Percentiles rank a stretch among this genome's conserved stretches.
Evolutionary conservation across 2,329 filamentous ascomycete genomes (phyloP).

Genomic region (Sordariomycetes sp.): DNA sequence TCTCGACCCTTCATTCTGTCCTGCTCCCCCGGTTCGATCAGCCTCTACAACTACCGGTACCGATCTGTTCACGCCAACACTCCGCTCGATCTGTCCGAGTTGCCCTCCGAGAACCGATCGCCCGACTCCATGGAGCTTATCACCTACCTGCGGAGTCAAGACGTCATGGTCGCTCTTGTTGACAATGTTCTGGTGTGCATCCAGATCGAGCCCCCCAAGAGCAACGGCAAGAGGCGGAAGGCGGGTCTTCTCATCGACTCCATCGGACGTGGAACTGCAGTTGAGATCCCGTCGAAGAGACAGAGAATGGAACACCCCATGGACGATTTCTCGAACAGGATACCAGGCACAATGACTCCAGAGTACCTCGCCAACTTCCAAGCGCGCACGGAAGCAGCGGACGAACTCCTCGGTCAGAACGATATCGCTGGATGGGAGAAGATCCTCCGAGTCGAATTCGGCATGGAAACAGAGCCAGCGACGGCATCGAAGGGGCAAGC

Average conservation of each 20-base stretch:
- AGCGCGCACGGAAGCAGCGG: constrained; percentile 34
- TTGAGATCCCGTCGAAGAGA: constrained; percentile 25
- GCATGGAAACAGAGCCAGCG: constrained; percentile 23
- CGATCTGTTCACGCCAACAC: constrained; percentile 47
- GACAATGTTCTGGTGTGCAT: constrained; percentile 57
- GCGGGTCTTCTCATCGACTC: constrained; percentile 64
- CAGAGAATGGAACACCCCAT: constrained; percentile 17
- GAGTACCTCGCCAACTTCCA: constrained; percentile 36
- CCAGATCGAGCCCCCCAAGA: constrained; percentile 55
- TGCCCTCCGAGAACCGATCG: constrained; percentile 23
- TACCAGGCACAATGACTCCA: constrained; percentile 42
- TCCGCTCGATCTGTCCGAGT: constrained; percentile 31
- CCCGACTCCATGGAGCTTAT: constrained; percentile 34
- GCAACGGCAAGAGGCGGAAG: constrained; percentile 44
- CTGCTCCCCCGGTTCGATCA: constrained; percentile 45
- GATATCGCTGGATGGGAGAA: constrained; percentile 41
- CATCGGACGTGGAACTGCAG: constrained; percentile 52
- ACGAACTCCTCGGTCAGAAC: constrained; percentile 34
- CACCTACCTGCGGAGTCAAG: constrained; percentile 56
- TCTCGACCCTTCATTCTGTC: constrained; percentile 58
- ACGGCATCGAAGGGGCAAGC: not conserved
- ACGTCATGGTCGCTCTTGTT: constrained; percentile 56
- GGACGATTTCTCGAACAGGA: constrained; percentile 21
- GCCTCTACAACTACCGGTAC: constrained; percentile 62
- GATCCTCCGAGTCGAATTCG: constrained; percentile 39